A percentile compares a stretch with the other conserved stretches of the same genome.
phyloP scores from a whole-genome alignment of 345 rosid genomes.

The Eucalyptus polybractea region DNA sequence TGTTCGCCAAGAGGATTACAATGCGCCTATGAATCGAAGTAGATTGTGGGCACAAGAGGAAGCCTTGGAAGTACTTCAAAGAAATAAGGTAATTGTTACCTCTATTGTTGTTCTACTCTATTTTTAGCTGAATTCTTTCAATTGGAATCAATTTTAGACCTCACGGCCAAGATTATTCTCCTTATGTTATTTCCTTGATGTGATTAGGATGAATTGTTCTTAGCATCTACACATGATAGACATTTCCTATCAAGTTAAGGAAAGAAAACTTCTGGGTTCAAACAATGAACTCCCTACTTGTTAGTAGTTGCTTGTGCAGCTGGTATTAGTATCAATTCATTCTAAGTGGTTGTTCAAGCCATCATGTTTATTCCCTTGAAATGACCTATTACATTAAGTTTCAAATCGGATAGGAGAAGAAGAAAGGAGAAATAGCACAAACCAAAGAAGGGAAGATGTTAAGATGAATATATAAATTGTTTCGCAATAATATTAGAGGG shows the following conservation, averaged over 20 bases:
- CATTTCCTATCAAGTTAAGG: not conserved
- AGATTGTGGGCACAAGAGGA: slow-evolving; percentile 8
- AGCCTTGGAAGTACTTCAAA: not conserved
- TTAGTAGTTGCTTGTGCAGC: not conserved
- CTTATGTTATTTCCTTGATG: not conserved
- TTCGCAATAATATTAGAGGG: not conserved
- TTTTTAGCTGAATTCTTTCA: not conserved
- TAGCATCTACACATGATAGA: not conserved
- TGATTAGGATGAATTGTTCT: not conserved
- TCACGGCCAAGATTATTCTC: not conserved
- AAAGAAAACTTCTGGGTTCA: not conserved
- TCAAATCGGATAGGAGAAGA: not conserved
- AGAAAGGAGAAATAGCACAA: not conserved
- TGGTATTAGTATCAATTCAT: not conserved
- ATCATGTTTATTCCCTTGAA: not conserved
- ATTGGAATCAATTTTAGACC: not conserved
- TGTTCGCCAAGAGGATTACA: not conserved
- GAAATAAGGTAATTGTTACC: not conserved
- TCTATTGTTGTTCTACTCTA: not conserved
- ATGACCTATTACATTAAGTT: not conserved
- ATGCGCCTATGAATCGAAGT: not conserved
- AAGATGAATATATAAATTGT: not conserved
- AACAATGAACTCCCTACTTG: not conserved
- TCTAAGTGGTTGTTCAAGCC: not conserved
- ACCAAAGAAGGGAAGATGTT: not conserved